Evolutionary conservation across 257 asterid genomes (phyloP), one percentile per base, ranked within the genome.

Genomic region (Osmanthus fragrans): DNA sequence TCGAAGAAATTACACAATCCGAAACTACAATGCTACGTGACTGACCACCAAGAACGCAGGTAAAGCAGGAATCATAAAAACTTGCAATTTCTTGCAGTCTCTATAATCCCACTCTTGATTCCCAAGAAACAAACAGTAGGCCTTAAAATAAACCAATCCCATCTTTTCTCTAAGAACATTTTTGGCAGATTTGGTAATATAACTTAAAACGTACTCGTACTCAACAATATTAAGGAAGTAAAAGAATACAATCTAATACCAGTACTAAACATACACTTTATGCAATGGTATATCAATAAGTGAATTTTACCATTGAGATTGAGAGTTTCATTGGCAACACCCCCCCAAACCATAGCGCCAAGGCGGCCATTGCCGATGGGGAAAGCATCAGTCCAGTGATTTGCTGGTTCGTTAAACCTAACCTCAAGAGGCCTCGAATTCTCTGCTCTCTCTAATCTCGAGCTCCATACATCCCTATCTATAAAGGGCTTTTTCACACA

Each of bases 341-440:
- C 90, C 21, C 96, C 96, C 95, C 97, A 91, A 51, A 92, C 67
- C 96, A 92, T 92, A 56, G 92, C 96, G 18, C 97, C 97, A 66
- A 92, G 94, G 56, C 94, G 91, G 25, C 97, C 93, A 82, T 90
- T 92, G 18, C 97, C 97, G 73, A 91, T 82, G 30, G 97, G 96
- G 33, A 91, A 91, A 89, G 97, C 96, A 82, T 92, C 95, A 39
- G 97, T 92, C 97, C 97, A 92, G 66, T 88, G 85, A 66, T 81
- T 71, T 12, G 95, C 96, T 11, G 93, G 80, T 21, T 70, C 87
- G 73, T 82, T 75, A 45, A 89, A 92, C 79, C 90, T 80, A 29
- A 92, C 77, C 88, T 89, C 91, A 36, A 91, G 95, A 74, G 81
- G 80, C 81, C 78, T 85, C 74, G 74, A 65, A 23, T 73, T 27